A percentile compares a stretch with the other conserved stretches of the same genome.
phyloP scores from a whole-genome alignment of 805 yeast species.

The Candida quercuum region DNA sequence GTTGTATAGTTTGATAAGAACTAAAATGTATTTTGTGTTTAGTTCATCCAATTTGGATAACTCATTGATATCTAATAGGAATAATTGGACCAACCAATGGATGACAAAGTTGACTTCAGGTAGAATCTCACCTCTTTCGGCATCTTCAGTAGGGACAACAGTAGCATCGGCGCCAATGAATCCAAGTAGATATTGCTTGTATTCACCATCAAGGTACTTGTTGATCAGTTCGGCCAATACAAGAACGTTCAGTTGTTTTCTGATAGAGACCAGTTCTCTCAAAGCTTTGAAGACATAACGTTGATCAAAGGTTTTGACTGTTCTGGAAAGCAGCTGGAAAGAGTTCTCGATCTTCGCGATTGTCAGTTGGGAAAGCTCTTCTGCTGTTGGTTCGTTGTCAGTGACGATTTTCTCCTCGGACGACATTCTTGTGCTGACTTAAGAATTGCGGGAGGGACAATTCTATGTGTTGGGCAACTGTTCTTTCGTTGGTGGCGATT shows the following conservation, averaged over 20 bases:
- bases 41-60: constrained; percentile 45
- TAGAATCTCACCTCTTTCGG: constrained; percentile 34
- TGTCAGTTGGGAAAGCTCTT: constrained; percentile 26
- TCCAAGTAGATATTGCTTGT: constrained; percentile 37
- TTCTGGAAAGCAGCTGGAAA: constrained; percentile 38
- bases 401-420: constrained; percentile 20
- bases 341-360: constrained; percentile 28
- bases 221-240: constrained; percentile 52
- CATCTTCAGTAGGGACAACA: constrained; percentile 26
- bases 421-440: constrained; percentile 15
- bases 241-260: constrained; percentile 54
- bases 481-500: neutral
- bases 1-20: constrained; percentile 54
- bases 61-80: constrained; percentile 58
- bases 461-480: neutral
- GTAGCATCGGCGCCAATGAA: constrained; percentile 33
- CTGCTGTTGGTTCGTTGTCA: constrained; percentile 23
- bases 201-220: constrained; percentile 47
- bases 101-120: constrained; percentile 81
- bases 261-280: constrained; percentile 72
- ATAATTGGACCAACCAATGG: constrained; percentile 74
- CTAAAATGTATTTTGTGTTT: constrained; percentile 45
- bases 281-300: constrained; percentile 82
- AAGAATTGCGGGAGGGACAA: too few relatives aligned
- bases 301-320: constrained; percentile 73